These are phyloP conservation scores for Nevesoporus exiguus DNA, from an alignment of 768 basidiomycete genomes.

Conservation along the genomic window DNA sequence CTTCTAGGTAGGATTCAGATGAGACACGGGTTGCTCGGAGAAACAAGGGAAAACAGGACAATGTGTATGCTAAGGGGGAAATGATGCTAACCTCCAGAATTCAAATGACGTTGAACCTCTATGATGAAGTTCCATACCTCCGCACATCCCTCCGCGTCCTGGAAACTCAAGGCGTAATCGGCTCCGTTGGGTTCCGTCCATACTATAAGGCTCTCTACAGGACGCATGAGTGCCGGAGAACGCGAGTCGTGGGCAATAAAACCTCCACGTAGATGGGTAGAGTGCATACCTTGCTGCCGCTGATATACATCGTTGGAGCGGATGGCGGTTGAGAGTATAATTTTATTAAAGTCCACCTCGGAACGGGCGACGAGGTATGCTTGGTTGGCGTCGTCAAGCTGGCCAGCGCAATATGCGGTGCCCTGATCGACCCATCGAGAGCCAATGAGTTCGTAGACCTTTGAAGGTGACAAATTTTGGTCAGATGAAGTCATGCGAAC, in stretches of 20 bases:
- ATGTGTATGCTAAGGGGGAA: conserved; percentile 19
- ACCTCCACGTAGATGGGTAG: background rate
- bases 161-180: conserved; percentile 96
- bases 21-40: conserved; percentile 17
- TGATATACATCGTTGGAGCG: conserved; percentile 84
- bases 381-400: conserved; percentile 73
- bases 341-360: conserved; percentile 65
- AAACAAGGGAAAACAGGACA: conserved; percentile 7
- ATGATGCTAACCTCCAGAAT: conserved; percentile 49
- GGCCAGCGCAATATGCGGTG: conserved; percentile 93
- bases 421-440: conserved; percentile 94
- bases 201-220: conserved; percentile 90
- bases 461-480: conserved; percentile 26
- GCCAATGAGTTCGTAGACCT: conserved; percentile 95
- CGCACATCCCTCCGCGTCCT: conserved; percentile 90
- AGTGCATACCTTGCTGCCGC: conserved; percentile 67
- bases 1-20: conserved; percentile 34
- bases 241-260: conserved; percentile 4
- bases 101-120: conserved; percentile 87
- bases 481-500: conserved; percentile 35
- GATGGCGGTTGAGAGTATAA: conserved; percentile 78
- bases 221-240: conserved; percentile 13
- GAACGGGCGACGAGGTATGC: conserved; percentile 83
- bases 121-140: conserved; percentile 98
- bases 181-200: conserved; percentile 96